Evolutionary conservation across 805 yeast genomes (phyloP).

Genomic region (Ogataea nakhonphanomensis): DNA sequence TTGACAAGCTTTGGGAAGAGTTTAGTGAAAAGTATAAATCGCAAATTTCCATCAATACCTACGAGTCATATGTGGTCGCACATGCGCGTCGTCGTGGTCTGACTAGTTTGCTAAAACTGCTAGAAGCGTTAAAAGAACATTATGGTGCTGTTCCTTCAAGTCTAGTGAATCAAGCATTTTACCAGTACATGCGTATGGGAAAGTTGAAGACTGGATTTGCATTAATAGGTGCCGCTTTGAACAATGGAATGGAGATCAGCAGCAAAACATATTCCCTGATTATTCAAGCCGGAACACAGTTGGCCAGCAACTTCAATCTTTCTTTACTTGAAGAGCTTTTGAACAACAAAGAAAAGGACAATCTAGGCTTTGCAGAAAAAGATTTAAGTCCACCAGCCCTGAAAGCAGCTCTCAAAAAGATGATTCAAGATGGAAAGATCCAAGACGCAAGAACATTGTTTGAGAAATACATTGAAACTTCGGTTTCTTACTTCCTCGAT

Average conservation of each 20-base stretch:
- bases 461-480: constrained; percentile 26
- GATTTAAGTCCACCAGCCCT: constrained; percentile 28
- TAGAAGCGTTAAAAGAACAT: constrained; percentile 15
- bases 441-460: constrained; percentile 27
- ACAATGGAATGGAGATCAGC: constrained; percentile 14
- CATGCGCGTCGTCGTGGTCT: constrained; percentile 19
- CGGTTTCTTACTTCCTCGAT: constrained; percentile 24
- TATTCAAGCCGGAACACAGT: constrained; percentile 23
- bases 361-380: constrained; percentile 21
- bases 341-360: constrained; percentile 17
- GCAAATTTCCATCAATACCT: constrained; percentile 17
- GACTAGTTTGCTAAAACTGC: constrained; percentile 10
- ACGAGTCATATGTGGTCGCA: constrained; percentile 21
- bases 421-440: constrained; percentile 20
- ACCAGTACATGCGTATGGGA: constrained; percentile 18
- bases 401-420: constrained; percentile 19
- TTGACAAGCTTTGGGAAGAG: constrained; percentile 23
- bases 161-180: constrained; percentile 28
- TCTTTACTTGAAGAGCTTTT: constrained; percentile 25
- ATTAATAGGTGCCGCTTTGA: constrained; percentile 19
- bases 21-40: constrained; percentile 9
- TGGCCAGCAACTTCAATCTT: constrained; percentile 19
- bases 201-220: constrained; percentile 18
- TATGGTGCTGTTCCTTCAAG: constrained; percentile 19
- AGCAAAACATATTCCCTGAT: constrained; percentile 30